A percentile compares a stretch with the other conserved stretches of the same genome.
Conservation (phyloP, 257 asterid species). For the Lantana camara region DNA sequence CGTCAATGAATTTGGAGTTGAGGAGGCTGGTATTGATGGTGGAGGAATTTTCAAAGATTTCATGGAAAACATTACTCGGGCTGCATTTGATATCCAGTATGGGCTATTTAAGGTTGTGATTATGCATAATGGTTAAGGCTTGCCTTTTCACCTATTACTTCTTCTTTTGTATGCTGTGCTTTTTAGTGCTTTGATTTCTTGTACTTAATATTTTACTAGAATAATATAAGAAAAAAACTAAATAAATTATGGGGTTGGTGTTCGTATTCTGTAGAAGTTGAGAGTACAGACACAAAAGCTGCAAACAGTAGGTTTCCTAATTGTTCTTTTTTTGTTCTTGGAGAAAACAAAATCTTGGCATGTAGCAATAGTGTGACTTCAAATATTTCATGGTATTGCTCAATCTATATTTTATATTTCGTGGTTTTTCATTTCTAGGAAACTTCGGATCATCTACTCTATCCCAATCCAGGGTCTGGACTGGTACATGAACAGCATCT, state of each 20-base stretch:
- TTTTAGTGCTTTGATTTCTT: constrained; percentile 14
- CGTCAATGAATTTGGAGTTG: constrained; percentile 93
- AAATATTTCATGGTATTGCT: constrained; percentile 2
- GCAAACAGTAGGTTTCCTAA: neutral
- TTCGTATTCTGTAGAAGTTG: neutral
- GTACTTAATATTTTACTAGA: neutral
- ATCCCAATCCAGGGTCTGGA: constrained; percentile 98
- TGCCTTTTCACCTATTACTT: constrained; percentile 18
- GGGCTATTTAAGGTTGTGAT: constrained; percentile 91
- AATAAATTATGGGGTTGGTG: neutral
- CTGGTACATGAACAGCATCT: constrained; percentile 87
- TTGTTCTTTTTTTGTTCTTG: neutral
- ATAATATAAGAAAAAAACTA: constrained; percentile 3
- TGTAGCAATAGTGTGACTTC: neutral
- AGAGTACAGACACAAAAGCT: neutral
- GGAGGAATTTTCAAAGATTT: constrained; percentile 99
- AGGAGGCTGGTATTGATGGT: constrained; percentile 99
- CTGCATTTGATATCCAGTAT: constrained; percentile 95
- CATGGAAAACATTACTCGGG: constrained; percentile 90
- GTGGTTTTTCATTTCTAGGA: constrained; percentile 56
- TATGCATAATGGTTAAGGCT: constrained; percentile 11
- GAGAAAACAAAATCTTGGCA: neutral
- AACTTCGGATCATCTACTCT: constrained; percentile 92
- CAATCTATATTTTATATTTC: constrained; percentile 24
- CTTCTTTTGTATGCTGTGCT: constrained; percentile 25